A percentile compares a stretch with the other conserved stretches of the same genome.
phyloP scores from a whole-genome alignment of 371 early-diverging fungal genomes.

The Mortierella sp. region DNA sequence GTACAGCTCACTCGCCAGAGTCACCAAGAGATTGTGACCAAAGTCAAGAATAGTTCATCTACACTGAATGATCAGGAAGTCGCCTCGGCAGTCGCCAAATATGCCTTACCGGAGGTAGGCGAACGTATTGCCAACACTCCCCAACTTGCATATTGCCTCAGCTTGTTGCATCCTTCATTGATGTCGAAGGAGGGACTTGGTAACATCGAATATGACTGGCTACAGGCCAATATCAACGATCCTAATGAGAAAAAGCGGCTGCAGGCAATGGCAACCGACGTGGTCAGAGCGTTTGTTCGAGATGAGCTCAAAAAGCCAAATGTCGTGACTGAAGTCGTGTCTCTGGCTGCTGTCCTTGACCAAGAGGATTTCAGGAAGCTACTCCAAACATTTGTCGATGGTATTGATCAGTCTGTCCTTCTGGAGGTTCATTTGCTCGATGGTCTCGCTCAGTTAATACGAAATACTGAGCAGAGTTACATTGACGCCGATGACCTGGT shows the following conservation, averaged over 20 bases:
- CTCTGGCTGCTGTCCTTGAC: background rate
- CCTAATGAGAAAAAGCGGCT: conserved; percentile 13
- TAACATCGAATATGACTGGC: background rate
- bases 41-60: too few relatives aligned
- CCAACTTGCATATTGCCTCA: too few relatives aligned
- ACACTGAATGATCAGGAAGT: too few relatives aligned
- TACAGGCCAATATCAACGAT: background rate
- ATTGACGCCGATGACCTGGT: conserved; percentile 13
- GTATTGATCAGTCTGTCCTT: background rate
- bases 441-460: conserved; percentile 9
- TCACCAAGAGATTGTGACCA: too few relatives aligned
- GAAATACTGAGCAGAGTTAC: background rate
- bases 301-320: too few relatives aligned
- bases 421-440: conserved; percentile 8
- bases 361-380: conserved; percentile 9
- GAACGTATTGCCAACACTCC: too few relatives aligned
- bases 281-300: conserved; percentile 1
- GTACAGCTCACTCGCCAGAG: too few relatives aligned
- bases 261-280: background rate
- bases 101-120: too few relatives aligned
- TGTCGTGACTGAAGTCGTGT: too few relatives aligned
- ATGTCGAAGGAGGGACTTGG: background rate
- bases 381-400: conserved; percentile 2
- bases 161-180: too few relatives aligned
- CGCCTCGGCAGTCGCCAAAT: too few relatives aligned